phyloP scores from a whole-genome alignment of 2,329 filamentous ascomycete genomes.

The Fusarium coffeatum region DNA sequence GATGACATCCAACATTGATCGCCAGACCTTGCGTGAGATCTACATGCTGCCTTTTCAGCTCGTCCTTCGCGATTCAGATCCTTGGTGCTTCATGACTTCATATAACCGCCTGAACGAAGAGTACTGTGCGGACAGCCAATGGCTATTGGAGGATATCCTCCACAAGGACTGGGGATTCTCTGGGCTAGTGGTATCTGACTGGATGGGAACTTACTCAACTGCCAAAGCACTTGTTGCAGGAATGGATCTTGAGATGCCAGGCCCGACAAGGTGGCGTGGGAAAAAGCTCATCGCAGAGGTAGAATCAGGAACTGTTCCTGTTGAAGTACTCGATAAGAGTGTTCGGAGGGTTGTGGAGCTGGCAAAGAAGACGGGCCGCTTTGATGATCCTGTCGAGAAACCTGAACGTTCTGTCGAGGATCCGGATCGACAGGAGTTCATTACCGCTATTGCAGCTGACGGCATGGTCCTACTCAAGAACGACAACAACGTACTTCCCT shows the following conservation, averaged over 20 bases:
- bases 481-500: not conserved
- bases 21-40: conserved; percentile 4
- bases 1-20: conserved; percentile 13
- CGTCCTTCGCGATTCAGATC: conserved; percentile 8
- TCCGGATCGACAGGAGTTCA: not conserved
- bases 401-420: not conserved
- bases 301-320: not conserved
- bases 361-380: not conserved
- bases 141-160: not conserved
- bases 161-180: conserved; percentile 5
- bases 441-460: not conserved
- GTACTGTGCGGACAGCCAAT: not conserved
- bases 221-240: not conserved
- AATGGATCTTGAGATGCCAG: conserved; percentile 16
- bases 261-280: not conserved
- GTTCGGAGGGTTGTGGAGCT: not conserved
- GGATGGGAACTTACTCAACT: conserved; percentile 18
- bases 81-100: conserved; percentile 18
- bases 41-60: conserved; percentile 15
- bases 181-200: not conserved
- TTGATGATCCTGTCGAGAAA: not conserved
- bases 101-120: conserved; percentile 6
- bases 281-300: not conserved
- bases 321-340: not conserved
- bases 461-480: conserved; percentile 13